Conservation (phyloP, 176 grass and related monocot species). For the Avena atlantica region DNA sequence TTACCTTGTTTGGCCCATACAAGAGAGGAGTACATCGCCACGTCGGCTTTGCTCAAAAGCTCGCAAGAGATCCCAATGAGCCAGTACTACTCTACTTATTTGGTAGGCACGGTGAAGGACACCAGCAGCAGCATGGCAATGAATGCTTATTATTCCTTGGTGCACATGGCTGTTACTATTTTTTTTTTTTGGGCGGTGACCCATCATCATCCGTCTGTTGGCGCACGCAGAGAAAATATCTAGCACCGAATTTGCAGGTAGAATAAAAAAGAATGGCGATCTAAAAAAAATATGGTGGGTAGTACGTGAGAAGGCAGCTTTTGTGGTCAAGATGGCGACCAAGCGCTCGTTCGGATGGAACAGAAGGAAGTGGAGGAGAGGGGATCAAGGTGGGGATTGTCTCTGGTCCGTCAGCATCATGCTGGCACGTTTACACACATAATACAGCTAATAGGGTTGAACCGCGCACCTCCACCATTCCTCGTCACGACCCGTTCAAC, state of each 20-base stretch:
- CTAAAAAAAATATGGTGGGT: not conserved
- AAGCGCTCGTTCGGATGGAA: not conserved
- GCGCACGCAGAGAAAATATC: not conserved
- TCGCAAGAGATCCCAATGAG: not conserved
- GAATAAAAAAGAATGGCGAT: no score
- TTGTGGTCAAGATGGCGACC: slow-evolving; percentile 37
- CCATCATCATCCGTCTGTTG: not conserved
- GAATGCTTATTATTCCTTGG: slow-evolving; percentile 8
- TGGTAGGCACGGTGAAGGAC: not conserved
- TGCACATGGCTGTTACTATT: slow-evolving; percentile 11
- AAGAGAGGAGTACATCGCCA: not conserved
- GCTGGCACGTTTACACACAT: slow-evolving; percentile 29
- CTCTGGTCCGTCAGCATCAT: not conserved
- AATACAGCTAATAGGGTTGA: not conserved
- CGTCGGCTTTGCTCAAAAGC: not conserved
- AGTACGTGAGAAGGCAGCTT: not conserved
- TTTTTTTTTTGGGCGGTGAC: no score
- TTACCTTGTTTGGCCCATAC: no score
- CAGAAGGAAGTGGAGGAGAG: not conserved
- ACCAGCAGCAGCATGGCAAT: not conserved
- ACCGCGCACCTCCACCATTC: not conserved
- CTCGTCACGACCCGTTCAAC: slow-evolving; percentile 24
- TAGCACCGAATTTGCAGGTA: no score
- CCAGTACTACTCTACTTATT: no score
- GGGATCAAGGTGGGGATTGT: not conserved